Conservation (phyloP, 306 rosid genomes). For the Dryas alaskensis region DNA sequence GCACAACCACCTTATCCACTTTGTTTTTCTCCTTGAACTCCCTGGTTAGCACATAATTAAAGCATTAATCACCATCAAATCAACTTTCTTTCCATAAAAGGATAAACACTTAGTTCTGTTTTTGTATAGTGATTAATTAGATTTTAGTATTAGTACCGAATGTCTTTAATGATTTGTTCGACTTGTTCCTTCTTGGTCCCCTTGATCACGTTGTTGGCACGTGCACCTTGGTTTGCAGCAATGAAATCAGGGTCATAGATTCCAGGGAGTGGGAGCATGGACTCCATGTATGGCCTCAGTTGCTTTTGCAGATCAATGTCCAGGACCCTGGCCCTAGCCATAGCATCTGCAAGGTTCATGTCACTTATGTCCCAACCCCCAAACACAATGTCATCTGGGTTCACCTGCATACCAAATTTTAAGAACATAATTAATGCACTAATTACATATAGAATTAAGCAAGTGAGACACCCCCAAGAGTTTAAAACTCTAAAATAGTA, state of each 20-base stretch:
- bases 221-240: slow-evolving; percentile 89
- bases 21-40: slow-evolving; percentile 81
- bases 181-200: slow-evolving; percentile 91
- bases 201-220: slow-evolving; percentile 85
- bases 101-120: not conserved
- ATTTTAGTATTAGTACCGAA: slow-evolving; percentile 41
- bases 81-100: not conserved
- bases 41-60: slow-evolving; percentile 38
- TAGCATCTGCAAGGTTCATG: slow-evolving; percentile 94
- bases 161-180: slow-evolving; percentile 71
- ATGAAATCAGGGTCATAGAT: slow-evolving; percentile 88
- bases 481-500: slow-evolving; percentile 23
- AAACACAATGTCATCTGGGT: slow-evolving; percentile 91
- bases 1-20: slow-evolving; percentile 87
- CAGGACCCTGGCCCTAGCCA: slow-evolving; percentile 89
- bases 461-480: not conserved
- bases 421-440: too few relatives aligned
- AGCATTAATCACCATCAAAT: slow-evolving; percentile 18
- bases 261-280: slow-evolving; percentile 96
- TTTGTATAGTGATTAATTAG: not conserved
- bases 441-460: not conserved
- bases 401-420: slow-evolving; percentile 50
- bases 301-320: slow-evolving; percentile 98
- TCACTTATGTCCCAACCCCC: slow-evolving; percentile 98
- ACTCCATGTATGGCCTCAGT: slow-evolving; percentile 93